phyloP scores from a whole-genome alignment of 2,329 filamentous ascomycete genomes.

The Aspergillus amoenus region DNA sequence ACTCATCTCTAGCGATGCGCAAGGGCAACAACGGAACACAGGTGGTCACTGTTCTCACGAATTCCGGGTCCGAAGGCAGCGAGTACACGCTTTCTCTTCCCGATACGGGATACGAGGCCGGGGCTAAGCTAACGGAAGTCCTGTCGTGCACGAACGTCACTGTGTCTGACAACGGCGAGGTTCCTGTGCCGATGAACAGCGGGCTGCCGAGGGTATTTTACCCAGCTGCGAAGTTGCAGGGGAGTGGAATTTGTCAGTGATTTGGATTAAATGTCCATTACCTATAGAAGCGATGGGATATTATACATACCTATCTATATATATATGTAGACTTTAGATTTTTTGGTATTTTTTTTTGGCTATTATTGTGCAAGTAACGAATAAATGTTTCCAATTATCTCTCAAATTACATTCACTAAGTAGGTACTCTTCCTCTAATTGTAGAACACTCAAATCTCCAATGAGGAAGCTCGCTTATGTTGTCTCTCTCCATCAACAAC shows the following conservation, averaged over 20 bases:
- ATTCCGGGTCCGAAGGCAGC: slow-evolving; percentile 35
- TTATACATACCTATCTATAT: background rate
- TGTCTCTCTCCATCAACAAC: background rate
- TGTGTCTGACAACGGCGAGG: slow-evolving; percentile 43
- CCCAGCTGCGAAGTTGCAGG: slow-evolving; percentile 13
- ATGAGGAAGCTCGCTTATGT: background rate
- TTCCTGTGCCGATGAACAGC: slow-evolving; percentile 44
- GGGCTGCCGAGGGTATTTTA: slow-evolving; percentile 46
- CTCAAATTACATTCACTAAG: no score
- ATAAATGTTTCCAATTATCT: no score
- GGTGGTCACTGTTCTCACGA: slow-evolving; percentile 43
- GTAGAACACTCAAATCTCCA: background rate
- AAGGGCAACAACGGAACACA: slow-evolving; percentile 42
- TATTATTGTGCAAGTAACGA: no score
- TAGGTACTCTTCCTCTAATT: no score
- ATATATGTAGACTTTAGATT: background rate
- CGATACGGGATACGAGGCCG: slow-evolving; percentile 26
- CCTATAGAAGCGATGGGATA: background rate
- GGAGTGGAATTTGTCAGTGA: slow-evolving; percentile 13
- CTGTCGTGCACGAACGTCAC: slow-evolving; percentile 43
- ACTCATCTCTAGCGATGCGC: slow-evolving; percentile 46
- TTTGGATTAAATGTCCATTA: background rate
- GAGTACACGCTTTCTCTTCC: slow-evolving; percentile 27
- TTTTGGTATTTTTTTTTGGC: background rate
- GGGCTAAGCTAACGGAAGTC: slow-evolving; percentile 27